Evolutionary conservation across 345 rosid genomes (phyloP).

Genomic region (Nephelium lappaceum): DNA sequence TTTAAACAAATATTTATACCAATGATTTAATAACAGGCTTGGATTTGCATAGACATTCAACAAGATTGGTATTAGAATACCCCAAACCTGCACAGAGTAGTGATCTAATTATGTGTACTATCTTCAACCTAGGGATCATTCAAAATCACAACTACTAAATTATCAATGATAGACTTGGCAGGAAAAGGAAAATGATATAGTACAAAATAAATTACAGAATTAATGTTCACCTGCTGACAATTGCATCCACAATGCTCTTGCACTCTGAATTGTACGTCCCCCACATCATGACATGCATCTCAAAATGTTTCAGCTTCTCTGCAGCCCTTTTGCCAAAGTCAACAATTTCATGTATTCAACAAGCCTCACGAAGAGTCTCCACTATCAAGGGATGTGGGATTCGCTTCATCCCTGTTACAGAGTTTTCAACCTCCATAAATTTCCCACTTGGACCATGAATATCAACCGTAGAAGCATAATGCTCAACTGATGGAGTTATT

Average conservation of each 20-base stretch:
- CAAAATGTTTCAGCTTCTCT: constrained; percentile 18
- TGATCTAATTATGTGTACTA: not conserved
- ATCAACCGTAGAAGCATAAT: constrained; percentile 39
- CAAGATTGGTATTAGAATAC: constrained; percentile 85
- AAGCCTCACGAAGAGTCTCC: constrained; percentile 42
- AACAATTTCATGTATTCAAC: constrained; percentile 39
- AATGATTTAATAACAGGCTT: constrained; percentile 67
- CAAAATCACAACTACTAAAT: not conserved
- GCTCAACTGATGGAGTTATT: constrained; percentile 38
- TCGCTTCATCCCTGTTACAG: constrained; percentile 32
- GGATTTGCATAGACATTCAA: constrained; percentile 70
- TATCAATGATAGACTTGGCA: not conserved
- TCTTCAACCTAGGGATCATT: not conserved
- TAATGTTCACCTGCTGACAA: constrained; percentile 75
- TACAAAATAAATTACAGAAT: not conserved
- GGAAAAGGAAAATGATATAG: not conserved
- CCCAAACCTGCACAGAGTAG: constrained; percentile 67
- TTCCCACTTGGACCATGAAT: constrained; percentile 39
- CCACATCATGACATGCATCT: constrained; percentile 51
- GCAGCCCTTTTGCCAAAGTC: constrained; percentile 38
- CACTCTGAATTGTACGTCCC: constrained; percentile 91
- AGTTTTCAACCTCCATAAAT: constrained; percentile 35
- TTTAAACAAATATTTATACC: constrained; percentile 72
- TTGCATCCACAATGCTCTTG: constrained; percentile 77
- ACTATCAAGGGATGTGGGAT: constrained; percentile 29